Evolutionary conservation across 768 basidiomycete genomes (phyloP).

Genomic region (Tulasnella sp.): DNA sequence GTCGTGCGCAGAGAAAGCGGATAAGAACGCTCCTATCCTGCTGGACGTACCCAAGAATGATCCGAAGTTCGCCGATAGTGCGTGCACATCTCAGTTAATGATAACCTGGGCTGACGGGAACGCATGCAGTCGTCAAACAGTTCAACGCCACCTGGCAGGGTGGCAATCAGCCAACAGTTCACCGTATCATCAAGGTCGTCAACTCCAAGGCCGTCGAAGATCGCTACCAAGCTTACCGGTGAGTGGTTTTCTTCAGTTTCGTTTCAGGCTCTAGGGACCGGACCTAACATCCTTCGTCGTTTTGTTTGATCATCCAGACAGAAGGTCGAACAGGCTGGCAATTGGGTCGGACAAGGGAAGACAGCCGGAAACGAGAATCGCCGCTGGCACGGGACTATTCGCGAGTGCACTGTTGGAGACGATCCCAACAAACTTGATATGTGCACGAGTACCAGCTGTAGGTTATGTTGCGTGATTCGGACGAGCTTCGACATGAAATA

Average conservation of each 20-base stretch:
- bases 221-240: constrained; percentile 8
- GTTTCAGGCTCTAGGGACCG: background rate
- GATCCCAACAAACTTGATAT: constrained; percentile 1
- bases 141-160: constrained; percentile 4
- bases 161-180: background rate
- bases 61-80: constrained; percentile 13
- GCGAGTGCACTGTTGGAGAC: constrained; percentile 42
- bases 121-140: background rate
- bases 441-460: background rate
- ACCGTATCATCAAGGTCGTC: constrained; percentile 8
- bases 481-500: constrained; percentile 5
- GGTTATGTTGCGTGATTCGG: background rate
- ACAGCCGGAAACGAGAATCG: constrained; percentile 64
- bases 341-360: constrained; percentile 47
- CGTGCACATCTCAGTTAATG: background rate
- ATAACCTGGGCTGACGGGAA: background rate
- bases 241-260: background rate
- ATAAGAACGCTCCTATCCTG: background rate
- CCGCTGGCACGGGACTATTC: constrained; percentile 65
- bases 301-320: constrained; percentile 27
- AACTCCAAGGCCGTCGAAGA: constrained; percentile 4
- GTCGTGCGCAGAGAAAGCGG: background rate
- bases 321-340: constrained; percentile 52
- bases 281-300: background rate
- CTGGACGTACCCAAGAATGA: constrained; percentile 2